Conservation (phyloP, 192 early-diverging fungal genomes). For the Spizellomyces punctatus region DNA sequence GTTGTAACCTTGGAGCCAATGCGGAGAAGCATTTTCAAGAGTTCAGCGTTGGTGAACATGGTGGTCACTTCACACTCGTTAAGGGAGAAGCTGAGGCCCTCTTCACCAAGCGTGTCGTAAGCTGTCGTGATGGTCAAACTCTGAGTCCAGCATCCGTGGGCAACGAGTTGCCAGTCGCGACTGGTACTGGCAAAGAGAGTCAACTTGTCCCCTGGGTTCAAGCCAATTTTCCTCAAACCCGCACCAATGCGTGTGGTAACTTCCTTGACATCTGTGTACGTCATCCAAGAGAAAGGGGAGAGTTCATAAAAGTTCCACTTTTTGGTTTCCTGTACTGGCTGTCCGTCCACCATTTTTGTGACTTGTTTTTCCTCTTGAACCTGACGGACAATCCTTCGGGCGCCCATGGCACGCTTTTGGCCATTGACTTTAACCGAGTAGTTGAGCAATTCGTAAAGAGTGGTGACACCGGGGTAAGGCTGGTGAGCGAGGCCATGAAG, state of each 20-base stretch:
- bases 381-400: conserved; percentile 63
- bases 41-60: conserved; percentile 74
- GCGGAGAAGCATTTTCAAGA: conserved; percentile 66
- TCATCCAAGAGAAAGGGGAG: conserved; percentile 79
- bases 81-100: conserved; percentile 82
- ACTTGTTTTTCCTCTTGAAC: conserved; percentile 78
- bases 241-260: conserved; percentile 62
- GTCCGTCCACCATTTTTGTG: conserved; percentile 57
- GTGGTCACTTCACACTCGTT: conserved; percentile 74
- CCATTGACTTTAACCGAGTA: conserved; percentile 58
- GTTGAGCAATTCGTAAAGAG: conserved; percentile 72
- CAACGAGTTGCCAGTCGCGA: conserved; percentile 66
- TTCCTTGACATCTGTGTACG: conserved; percentile 66
- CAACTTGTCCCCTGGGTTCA: conserved; percentile 45
- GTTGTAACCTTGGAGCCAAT: conserved; percentile 60
- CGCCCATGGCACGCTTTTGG: conserved; percentile 69
- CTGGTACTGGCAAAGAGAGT: conserved; percentile 51
- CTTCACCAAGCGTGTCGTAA: conserved; percentile 75
- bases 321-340: conserved; percentile 70
- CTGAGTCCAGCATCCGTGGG: conserved; percentile 69
- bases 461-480: conserved; percentile 50
- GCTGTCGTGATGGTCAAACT: conserved; percentile 78
- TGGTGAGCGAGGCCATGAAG: conserved; percentile 2
- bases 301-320: conserved; percentile 83
- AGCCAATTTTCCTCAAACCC: conserved; percentile 73